Evolutionary conservation across 2,329 filamentous ascomycete species (phyloP).

Genomic region (Diplocarpon mali): DNA sequence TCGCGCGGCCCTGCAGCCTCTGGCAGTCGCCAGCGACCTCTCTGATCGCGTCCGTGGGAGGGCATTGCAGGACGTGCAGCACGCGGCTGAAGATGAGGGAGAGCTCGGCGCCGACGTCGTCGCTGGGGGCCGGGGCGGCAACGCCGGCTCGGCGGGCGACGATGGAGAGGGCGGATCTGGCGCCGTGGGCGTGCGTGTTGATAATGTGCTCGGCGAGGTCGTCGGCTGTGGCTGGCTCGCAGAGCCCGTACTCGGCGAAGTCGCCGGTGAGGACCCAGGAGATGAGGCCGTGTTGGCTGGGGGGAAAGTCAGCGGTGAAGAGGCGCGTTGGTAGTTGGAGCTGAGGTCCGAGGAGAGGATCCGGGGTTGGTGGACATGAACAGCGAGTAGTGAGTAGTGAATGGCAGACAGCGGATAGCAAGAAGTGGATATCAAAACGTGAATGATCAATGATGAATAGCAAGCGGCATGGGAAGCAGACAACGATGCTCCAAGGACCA

Average conservation of each 20-base stretch:
- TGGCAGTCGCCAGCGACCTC: constrained; percentile 1
- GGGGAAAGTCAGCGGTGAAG: too few relatives aligned
- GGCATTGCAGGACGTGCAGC: not conserved
- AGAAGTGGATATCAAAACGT: too few relatives aligned
- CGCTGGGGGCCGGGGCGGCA: not conserved
- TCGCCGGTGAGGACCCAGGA: constrained; percentile 9
- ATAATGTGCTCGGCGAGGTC: constrained; percentile 7
- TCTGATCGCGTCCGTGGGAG: constrained; percentile 19
- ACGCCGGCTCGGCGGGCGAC: not conserved
- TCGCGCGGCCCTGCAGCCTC: constrained; percentile 1
- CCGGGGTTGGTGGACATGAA: too few relatives aligned
- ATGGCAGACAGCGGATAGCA: too few relatives aligned
- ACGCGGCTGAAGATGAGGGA: not conserved
- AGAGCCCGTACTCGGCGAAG: constrained; percentile 6
- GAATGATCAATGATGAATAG: too few relatives aligned
- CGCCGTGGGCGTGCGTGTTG: not conserved
- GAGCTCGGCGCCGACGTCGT: not conserved
- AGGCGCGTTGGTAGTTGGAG: too few relatives aligned
- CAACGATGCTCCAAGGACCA: too few relatives aligned
- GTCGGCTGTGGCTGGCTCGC: not conserved
- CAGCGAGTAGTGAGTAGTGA: too few relatives aligned
- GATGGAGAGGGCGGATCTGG: constrained; percentile 1
- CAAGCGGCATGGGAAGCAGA: too few relatives aligned
- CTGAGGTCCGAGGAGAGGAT: too few relatives aligned
- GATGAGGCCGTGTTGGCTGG: not conserved